phyloP scores from a whole-genome alignment of 1,284 basidiomycete species.

The Xerocomus minutiporus region DNA sequence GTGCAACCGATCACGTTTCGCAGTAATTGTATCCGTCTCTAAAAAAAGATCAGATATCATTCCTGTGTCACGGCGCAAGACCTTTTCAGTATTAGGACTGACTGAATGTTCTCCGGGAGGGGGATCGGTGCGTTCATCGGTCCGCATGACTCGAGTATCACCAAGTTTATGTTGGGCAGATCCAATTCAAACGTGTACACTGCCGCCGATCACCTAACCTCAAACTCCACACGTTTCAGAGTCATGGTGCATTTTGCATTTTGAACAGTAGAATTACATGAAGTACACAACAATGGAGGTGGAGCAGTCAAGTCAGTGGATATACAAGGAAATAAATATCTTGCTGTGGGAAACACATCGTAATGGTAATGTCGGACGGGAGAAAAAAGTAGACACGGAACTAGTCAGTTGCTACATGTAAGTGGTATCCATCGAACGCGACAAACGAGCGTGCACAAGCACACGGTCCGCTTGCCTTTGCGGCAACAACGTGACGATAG shows the following conservation, averaged over 20 bases:
- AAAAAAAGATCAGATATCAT: background rate
- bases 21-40: background rate
- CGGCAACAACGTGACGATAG: background rate
- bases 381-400: background rate
- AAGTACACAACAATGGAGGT: background rate
- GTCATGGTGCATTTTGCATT: too few species aligned
- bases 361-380: background rate
- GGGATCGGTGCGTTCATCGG: background rate
- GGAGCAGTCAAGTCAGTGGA: background rate
- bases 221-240: background rate
- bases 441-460: background rate
- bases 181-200: too few species aligned
- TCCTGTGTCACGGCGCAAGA: background rate
- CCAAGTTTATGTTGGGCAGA: background rate
- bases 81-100: background rate
- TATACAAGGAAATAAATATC: background rate
- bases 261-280: background rate
- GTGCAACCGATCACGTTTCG: background rate
- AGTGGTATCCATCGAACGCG: background rate
- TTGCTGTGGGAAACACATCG: background rate
- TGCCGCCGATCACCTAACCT: too few species aligned
- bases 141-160: background rate
- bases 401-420: background rate
- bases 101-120: background rate
- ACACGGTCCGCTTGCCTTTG: background rate